phyloP scores from a whole-genome alignment of 257 asterid species.

The Nicotiana obtusifolia region DNA sequence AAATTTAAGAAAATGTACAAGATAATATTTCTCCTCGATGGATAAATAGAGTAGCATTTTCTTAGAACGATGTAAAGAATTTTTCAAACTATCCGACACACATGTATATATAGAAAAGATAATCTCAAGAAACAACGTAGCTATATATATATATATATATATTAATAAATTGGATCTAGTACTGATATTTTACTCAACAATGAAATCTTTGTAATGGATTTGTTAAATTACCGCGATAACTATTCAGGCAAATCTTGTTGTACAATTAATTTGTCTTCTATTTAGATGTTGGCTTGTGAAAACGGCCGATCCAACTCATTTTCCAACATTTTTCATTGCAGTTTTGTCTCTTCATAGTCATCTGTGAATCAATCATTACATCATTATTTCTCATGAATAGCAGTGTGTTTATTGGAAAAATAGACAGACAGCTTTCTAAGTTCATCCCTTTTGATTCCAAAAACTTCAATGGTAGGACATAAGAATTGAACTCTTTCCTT shows the following conservation, averaged over 20 bases:
- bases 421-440: neutral
- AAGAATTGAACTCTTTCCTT: neutral
- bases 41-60: too few relatives aligned
- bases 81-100: too few relatives aligned
- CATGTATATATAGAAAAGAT: too few relatives aligned
- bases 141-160: conserved; percentile 11
- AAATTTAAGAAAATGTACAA: too few relatives aligned
- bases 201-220: conserved; percentile 8
- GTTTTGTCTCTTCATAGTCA: conserved; percentile 23
- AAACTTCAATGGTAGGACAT: neutral
- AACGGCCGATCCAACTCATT: neutral
- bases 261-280: conserved; percentile 14
- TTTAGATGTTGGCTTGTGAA: conserved; percentile 16
- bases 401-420: neutral
- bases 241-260: neutral
- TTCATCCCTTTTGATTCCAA: neutral
- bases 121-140: conserved; percentile 17
- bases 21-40: too few relatives aligned
- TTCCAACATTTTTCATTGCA: neutral
- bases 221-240: conserved; percentile 7
- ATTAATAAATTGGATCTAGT: neutral
- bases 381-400: conserved; percentile 20
- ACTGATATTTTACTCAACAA: neutral
- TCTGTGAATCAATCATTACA: conserved; percentile 19
- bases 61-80: too few relatives aligned